Evolutionary conservation across 2,329 filamentous ascomycete genomes (phyloP).

Genomic region (Colletotrichum limetticola): DNA sequence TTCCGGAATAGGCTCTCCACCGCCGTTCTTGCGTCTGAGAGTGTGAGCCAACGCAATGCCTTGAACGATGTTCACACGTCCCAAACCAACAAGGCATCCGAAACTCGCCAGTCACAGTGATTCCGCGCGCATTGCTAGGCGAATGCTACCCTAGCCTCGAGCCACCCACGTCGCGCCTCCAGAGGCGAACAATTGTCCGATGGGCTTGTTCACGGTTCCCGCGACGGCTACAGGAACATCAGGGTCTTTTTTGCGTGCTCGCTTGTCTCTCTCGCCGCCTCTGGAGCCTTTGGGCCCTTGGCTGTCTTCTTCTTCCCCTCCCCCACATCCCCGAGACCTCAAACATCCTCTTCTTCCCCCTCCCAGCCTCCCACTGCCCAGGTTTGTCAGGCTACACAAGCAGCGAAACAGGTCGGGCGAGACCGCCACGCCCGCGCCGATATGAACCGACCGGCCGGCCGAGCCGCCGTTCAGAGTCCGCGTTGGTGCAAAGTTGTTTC

Average conservation of each 20-base stretch:
- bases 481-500: background rate
- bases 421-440: slow-evolving; percentile 4
- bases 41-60: slow-evolving; percentile 3
- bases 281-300: background rate
- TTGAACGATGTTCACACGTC: slow-evolving; percentile 4
- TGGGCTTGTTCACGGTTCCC: background rate
- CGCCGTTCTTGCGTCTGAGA: background rate
- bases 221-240: background rate
- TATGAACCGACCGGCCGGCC: background rate
- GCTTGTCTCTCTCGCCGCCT: background rate
- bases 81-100: slow-evolving; percentile 8
- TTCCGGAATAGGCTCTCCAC: background rate
- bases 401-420: slow-evolving; percentile 10
- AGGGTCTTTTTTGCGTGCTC: background rate
- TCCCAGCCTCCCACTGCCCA: too few species aligned
- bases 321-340: background rate
- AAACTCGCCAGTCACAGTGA: slow-evolving; percentile 5
- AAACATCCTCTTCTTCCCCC: background rate
- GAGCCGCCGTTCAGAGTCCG: background rate
- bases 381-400: background rate
- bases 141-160: background rate
- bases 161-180: background rate
- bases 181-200: slow-evolving; percentile 3
- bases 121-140: slow-evolving; percentile 1
- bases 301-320: background rate